Conservation (phyloP, 2,329 filamentous ascomycete genomes). For the Aspergillus cejpii region DNA sequence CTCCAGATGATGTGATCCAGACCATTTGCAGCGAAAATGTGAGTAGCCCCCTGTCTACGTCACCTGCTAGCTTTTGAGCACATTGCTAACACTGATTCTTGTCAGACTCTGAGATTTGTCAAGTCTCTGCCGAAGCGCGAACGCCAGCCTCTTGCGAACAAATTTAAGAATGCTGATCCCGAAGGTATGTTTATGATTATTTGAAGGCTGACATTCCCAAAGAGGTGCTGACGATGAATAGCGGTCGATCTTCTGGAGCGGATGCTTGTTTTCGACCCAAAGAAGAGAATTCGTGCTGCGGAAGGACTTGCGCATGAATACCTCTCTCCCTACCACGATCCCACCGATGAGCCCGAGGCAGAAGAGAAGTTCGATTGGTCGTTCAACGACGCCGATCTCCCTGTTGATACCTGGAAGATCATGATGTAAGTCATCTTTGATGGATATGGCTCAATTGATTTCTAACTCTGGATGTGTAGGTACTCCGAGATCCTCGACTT, state of each 20-base stretch:
- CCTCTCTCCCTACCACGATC: conserved; percentile 92
- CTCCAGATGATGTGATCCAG: conserved; percentile 96
- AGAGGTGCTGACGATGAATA: conserved; percentile 31
- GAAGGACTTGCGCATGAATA: conserved; percentile 88
- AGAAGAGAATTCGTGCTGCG: conserved; percentile 81
- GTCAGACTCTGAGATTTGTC: conserved; percentile 89
- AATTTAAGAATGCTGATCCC: conserved; percentile 93
- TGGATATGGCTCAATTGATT: not conserved
- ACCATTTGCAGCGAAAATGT: conserved; percentile 98
- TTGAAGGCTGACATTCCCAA: not conserved
- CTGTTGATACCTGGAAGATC: conserved; percentile 99
- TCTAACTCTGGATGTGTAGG: conserved; percentile 46
- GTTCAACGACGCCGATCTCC: conserved; percentile 95
- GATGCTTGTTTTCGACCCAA: conserved; percentile 98
- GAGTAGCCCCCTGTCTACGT: conserved; percentile 32
- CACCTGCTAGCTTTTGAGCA: not conserved
- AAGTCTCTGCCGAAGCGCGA: conserved; percentile 94
- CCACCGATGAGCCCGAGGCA: conserved; percentile 88
- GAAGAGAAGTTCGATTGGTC: conserved; percentile 99
- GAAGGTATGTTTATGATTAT: conserved; percentile 52
- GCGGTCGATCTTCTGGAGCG: conserved; percentile 89
- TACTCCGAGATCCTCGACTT: conserved; percentile 99
- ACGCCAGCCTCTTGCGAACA: conserved; percentile 74
- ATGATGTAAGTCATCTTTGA: conserved; percentile 71
- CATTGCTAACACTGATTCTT: conserved; percentile 21